These are phyloP conservation scores for Trichoderma cornu-damae DNA, from an alignment of 2,329 filamentous ascomycete species.

Conservation along the genomic window DNA sequence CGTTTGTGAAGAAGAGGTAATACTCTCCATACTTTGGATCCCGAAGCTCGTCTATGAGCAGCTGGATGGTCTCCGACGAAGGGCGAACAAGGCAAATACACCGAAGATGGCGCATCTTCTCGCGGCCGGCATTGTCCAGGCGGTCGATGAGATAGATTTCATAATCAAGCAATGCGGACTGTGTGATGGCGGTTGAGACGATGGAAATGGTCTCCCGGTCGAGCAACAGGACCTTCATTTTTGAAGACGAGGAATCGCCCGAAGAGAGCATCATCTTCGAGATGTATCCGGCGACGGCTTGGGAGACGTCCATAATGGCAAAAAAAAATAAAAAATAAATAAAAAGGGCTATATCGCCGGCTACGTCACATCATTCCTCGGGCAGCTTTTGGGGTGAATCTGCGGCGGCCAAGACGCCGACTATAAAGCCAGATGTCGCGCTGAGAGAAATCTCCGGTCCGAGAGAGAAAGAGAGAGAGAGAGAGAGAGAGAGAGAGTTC, in stretches of 20 bases:
- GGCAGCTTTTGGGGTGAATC: not conserved
- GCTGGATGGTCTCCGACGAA: slow-evolving; percentile 86
- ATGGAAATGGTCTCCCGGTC: slow-evolving; percentile 93
- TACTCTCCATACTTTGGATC: slow-evolving; percentile 98
- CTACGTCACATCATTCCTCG: slow-evolving; percentile 17
- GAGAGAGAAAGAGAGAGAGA: no score
- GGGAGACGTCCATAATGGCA: slow-evolving; percentile 79
- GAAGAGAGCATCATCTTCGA: slow-evolving; percentile 78
- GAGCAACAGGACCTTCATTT: slow-evolving; percentile 97
- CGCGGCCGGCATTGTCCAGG: slow-evolving; percentile 79
- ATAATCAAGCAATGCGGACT: slow-evolving; percentile 89
- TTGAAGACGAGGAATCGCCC: slow-evolving; percentile 71
- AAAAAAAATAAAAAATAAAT: no score
- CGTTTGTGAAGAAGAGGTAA: slow-evolving; percentile 94
- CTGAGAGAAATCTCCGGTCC: not conserved
- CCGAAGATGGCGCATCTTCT: slow-evolving; percentile 96
- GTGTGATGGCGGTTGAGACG: slow-evolving; percentile 90
- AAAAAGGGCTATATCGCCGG: not conserved
- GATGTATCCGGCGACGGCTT: slow-evolving; percentile 91
- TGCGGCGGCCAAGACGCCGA: not conserved
- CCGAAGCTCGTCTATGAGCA: slow-evolving; percentile 88
- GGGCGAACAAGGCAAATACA: slow-evolving; percentile 92
- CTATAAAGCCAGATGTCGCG: not conserved
- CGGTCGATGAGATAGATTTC: slow-evolving; percentile 98
- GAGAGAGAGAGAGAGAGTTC: no score